Base-by-base conservation (phyloP, 305 asterid species). In the Lippia alba region DNA sequence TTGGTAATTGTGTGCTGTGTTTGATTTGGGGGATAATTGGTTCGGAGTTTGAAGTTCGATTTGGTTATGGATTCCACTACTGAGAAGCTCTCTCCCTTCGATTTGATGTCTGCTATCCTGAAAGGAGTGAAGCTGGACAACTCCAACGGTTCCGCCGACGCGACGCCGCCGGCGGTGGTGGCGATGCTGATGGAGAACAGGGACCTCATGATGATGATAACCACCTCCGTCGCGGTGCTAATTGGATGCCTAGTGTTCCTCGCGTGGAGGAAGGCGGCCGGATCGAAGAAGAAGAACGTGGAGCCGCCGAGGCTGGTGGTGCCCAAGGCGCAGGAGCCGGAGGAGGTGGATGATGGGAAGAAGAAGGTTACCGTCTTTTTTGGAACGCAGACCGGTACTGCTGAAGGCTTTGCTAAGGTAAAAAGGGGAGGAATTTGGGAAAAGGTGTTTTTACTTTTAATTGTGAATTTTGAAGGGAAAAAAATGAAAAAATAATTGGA, bases 331-430 rank as follows among this genome's bases (percentile, higher is more conserved):
- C 61, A 51, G 62, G 94, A 85, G 81, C 78, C 83, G 60, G 97
- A 89, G 71, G 97, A 88, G 40, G 79, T 78, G 44, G 97, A 91
- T 60, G 97, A 88, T 76, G 97, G 97, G 55, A 88, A 70, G 79
- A 83, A 82, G 83, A 94, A 79, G 64, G 91, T 94, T 60, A 80
- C 97, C 76, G 79, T 94, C 75, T 89, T 94, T 80, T 94, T 77
- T 17, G 99, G 99, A 7, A 94, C 99, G 6, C 97, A 94, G 81
- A 94, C 97, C 57, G 97, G 99, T 49, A 94, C 99, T 14, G 99
- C 99, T 39, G 99, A 94, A 78, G 97, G 99, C 70, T 94, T 91
- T 75, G 97, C 97, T n/a, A 94, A 94, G 97, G 98, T 91, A 79
- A 53, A 59, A 53, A 53, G 15, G 9, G 3, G 5, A 16, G 9